These are phyloP conservation scores for Paraphoma sp. DNA, from an alignment of 2,329 filamentous ascomycete genomes.

Conservation along the genomic window DNA sequence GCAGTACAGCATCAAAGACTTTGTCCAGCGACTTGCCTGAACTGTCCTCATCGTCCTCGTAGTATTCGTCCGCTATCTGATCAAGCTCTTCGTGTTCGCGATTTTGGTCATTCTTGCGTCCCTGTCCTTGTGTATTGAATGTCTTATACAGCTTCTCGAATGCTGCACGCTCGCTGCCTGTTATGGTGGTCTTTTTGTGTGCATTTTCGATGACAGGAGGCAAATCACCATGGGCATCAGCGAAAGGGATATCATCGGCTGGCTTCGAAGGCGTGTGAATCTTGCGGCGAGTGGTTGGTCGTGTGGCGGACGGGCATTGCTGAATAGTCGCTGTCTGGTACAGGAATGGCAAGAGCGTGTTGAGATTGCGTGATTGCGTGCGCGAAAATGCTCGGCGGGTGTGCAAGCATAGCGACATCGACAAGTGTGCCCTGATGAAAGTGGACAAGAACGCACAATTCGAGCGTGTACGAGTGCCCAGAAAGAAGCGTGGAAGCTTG, in stretches of 20 bases:
- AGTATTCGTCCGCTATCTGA: slow-evolving; percentile 40
- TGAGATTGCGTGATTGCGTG: slow-evolving; percentile 34
- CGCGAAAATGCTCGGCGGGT: slow-evolving; percentile 42
- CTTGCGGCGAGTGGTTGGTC: slow-evolving; percentile 26
- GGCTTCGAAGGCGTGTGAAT: slow-evolving; percentile 24
- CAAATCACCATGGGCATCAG: slow-evolving; percentile 48
- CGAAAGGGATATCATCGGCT: slow-evolving; percentile 20
- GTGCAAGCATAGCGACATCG: slow-evolving; percentile 41
- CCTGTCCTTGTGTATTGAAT: slow-evolving; percentile 23
- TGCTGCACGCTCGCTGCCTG: slow-evolving; percentile 41
- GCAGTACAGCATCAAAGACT: slow-evolving; percentile 39
- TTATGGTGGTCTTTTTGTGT: slow-evolving; percentile 42
- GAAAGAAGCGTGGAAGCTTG: background rate
- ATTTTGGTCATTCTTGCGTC: slow-evolving; percentile 17
- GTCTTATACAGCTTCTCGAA: slow-evolving; percentile 45
- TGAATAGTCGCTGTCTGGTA: slow-evolving; percentile 74
- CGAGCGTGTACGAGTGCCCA: background rate
- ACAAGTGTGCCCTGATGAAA: background rate
- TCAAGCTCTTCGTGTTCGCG: slow-evolving; percentile 27
- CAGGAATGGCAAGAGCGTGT: slow-evolving; percentile 68
- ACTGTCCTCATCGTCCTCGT: slow-evolving; percentile 37
- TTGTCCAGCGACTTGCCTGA: slow-evolving; percentile 27
- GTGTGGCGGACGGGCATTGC: slow-evolving; percentile 35
- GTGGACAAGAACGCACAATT: background rate
- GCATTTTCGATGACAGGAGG: slow-evolving; percentile 25